These are phyloP conservation scores for Kernera saxatilis DNA, from an alignment of 345 rosid species.

Conservation along the genomic window DNA sequence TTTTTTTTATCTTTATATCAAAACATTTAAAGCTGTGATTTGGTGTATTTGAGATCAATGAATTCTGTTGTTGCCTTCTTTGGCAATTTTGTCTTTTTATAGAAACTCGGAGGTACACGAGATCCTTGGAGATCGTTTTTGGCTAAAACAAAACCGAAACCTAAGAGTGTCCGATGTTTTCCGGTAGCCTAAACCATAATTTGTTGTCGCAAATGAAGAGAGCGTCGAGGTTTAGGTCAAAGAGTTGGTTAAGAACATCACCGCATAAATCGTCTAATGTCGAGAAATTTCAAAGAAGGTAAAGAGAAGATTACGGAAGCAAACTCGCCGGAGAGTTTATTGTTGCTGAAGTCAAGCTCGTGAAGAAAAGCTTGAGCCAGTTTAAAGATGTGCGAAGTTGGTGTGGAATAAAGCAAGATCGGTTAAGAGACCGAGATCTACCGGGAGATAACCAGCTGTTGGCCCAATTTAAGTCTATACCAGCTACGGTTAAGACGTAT, in stretches of 20 bases:
- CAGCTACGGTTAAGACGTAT: slow-evolving; percentile 57
- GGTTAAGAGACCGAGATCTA: slow-evolving; percentile 64
- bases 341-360: slow-evolving; percentile 82
- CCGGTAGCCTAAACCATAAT: slow-evolving; percentile 55
- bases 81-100: no score
- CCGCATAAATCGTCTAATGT: slow-evolving; percentile 64
- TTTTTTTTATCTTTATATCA: no score
- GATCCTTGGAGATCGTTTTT: slow-evolving; percentile 52
- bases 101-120: slow-evolving; percentile 64
- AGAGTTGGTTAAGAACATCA: slow-evolving; percentile 47
- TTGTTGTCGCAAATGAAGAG: slow-evolving; percentile 76
- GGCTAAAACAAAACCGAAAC: slow-evolving; percentile 78
- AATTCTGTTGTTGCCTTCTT: no score
- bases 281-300: slow-evolving; percentile 74
- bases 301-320: slow-evolving; percentile 53
- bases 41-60: no score
- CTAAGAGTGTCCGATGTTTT: slow-evolving; percentile 68
- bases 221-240: slow-evolving; percentile 71
- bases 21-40: no score
- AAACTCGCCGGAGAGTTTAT: slow-evolving; percentile 55
- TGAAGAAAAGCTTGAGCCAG: slow-evolving; percentile 42
- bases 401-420: slow-evolving; percentile 78
- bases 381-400: slow-evolving; percentile 45
- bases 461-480: slow-evolving; percentile 77
- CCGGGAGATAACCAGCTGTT: slow-evolving; percentile 55